Percentiles rank a stretch among this genome's conserved stretches.
Conservation (phyloP, 2,329 filamentous ascomycete genomes). For the Hypoxylon sp. region DNA sequence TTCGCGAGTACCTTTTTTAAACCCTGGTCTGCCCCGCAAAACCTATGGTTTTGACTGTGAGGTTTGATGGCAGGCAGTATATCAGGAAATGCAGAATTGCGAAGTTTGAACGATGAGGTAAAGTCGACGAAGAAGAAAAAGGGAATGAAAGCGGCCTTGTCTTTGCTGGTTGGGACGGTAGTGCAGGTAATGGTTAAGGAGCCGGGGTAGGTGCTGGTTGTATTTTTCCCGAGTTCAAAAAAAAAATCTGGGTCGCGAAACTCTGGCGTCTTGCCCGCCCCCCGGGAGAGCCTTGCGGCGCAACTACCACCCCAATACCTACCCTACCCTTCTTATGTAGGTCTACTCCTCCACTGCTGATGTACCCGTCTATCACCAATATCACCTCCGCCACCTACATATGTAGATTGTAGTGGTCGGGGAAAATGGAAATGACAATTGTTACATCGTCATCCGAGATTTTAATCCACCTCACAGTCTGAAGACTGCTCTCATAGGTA, state of each 20-base stretch:
- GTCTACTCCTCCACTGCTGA: constrained; percentile 18
- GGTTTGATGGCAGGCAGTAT: neutral
- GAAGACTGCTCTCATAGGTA: constrained; percentile 8
- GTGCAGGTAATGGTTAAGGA: constrained; percentile 15
- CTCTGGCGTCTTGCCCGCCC: constrained; percentile 37
- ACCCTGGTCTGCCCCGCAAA: constrained; percentile 41
- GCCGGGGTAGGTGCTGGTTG: constrained; percentile 31
- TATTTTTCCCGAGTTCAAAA: constrained; percentile 24
- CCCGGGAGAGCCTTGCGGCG: constrained; percentile 38
- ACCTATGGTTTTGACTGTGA: constrained; percentile 9
- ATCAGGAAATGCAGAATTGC: constrained; percentile 12
- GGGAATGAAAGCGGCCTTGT: constrained; percentile 15
- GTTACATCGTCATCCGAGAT: constrained; percentile 7
- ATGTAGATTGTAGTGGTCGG: neutral
- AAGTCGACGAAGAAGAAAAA: constrained; percentile 14
- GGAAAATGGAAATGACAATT: constrained; percentile 7
- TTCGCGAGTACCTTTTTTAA: constrained; percentile 30
- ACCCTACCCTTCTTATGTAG: neutral
- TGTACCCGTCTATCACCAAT: constrained; percentile 27
- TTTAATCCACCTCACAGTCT: constrained; percentile 17
- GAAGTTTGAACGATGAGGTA: constrained; percentile 23
- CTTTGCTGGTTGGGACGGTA: constrained; percentile 20
- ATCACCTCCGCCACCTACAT: constrained; percentile 23
- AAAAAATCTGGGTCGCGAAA: constrained; percentile 47
- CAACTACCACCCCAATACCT: constrained; percentile 15